These are phyloP conservation scores for Cladosporium sp. DNA, from an alignment of 2,329 filamentous ascomycete genomes.

Conservation along the genomic window DNA sequence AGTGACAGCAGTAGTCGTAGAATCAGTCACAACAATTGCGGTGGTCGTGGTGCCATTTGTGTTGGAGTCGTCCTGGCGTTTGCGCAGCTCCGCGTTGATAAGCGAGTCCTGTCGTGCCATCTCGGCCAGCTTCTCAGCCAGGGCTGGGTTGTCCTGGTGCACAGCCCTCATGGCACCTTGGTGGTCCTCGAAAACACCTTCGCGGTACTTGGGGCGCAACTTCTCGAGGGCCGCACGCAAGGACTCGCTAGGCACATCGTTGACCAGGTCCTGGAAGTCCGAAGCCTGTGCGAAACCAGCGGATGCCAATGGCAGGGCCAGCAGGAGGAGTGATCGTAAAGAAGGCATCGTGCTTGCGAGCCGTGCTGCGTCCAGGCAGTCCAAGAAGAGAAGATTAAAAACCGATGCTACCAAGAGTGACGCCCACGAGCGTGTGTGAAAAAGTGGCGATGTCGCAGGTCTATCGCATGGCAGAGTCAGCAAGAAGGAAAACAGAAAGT, in stretches of 20 bases:
- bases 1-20: slow-evolving; percentile 29
- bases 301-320: slow-evolving; percentile 41
- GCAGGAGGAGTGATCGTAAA: slow-evolving; percentile 40
- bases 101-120: slow-evolving; percentile 54
- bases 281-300: slow-evolving; percentile 31
- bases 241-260: slow-evolving; percentile 58
- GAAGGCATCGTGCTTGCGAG: slow-evolving; percentile 39
- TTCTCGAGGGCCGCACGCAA: slow-evolving; percentile 68
- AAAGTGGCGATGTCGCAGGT: slow-evolving; percentile 8
- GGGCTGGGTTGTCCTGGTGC: slow-evolving; percentile 59
- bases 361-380: slow-evolving; percentile 17
- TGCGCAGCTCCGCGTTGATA: slow-evolving; percentile 42
- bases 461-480: slow-evolving; percentile 13
- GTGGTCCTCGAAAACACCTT: slow-evolving; percentile 68
- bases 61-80: slow-evolving; percentile 38
- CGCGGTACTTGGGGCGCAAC: slow-evolving; percentile 63
- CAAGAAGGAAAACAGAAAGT: neutral
- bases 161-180: slow-evolving; percentile 63
- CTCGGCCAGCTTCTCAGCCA: slow-evolving; percentile 64
- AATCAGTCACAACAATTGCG: slow-evolving; percentile 28
- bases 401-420: neutral
- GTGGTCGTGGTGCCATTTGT: slow-evolving; percentile 29
- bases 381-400: slow-evolving; percentile 13
- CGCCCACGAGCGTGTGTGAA: slow-evolving; percentile 2
- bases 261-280: slow-evolving; percentile 57